Conservation (phyloP, 352 stramenopile genomes). For the Pythium phragmiticola region DNA sequence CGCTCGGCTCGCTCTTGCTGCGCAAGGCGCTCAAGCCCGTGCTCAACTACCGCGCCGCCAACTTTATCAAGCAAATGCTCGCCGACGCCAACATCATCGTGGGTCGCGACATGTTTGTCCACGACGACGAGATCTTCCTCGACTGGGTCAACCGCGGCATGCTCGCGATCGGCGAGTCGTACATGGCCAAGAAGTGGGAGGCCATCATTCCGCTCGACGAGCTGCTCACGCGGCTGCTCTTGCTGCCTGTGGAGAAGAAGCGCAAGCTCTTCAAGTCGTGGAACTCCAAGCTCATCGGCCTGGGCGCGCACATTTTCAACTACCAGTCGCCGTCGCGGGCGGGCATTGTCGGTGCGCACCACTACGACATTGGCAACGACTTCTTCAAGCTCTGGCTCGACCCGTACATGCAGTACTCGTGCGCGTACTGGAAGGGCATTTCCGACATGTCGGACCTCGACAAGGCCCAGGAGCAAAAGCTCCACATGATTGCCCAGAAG, state of each 20-base stretch:
- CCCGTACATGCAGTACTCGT: constrained; percentile 88
- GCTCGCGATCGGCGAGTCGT: constrained; percentile 85
- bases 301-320: constrained; percentile 83
- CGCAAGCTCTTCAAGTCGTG: constrained; percentile 87
- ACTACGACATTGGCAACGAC: constrained; percentile 88
- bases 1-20: constrained; percentile 67
- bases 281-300: constrained; percentile 79
- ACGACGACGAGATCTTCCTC: constrained; percentile 84
- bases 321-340: constrained; percentile 84
- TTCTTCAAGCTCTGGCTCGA: constrained; percentile 90
- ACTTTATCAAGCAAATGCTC: constrained; percentile 84
- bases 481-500: constrained; percentile 86
- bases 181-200: constrained; percentile 89
- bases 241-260: constrained; percentile 66
- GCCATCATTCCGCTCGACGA: constrained; percentile 76
- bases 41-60: constrained; percentile 60
- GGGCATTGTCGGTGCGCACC: constrained; percentile 79
- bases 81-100: constrained; percentile 77
- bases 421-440: constrained; percentile 82
- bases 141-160: constrained; percentile 86
- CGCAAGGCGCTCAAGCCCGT: constrained; percentile 67
- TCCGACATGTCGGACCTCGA: constrained; percentile 72
- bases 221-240: constrained; percentile 71
- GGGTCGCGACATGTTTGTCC: constrained; percentile 75
- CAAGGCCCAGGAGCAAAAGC: constrained; percentile 83